These are phyloP conservation scores for Chernovozyma sophiae-reginae DNA, from an alignment of 1,139 yeast genomes.

Conservation along the genomic window DNA sequence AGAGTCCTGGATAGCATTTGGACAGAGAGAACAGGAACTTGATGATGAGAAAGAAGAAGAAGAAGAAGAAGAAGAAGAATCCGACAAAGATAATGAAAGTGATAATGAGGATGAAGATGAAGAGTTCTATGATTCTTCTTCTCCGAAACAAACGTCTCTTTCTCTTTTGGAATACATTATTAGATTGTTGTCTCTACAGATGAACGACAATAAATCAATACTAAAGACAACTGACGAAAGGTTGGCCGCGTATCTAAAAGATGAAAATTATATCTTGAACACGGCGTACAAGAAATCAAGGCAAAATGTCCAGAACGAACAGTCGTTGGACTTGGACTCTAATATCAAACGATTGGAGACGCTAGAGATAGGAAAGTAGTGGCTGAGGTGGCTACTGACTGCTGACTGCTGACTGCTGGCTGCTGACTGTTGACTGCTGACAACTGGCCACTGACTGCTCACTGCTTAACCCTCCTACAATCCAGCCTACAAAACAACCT, in stretches of 20 bases:
- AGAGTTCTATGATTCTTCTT: slow-evolving; percentile 14
- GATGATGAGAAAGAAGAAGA: slow-evolving; percentile 26
- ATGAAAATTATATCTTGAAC: slow-evolving; percentile 35
- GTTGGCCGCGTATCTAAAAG: slow-evolving; percentile 57
- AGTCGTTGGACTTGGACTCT: slow-evolving; percentile 26
- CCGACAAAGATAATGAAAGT: slow-evolving; percentile 3
- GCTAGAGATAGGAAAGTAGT: neutral
- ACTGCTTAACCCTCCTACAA: no score
- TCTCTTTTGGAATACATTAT: slow-evolving; percentile 65
- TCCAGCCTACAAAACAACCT: no score
- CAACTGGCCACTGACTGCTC: no score
- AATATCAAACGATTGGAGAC: slow-evolving; percentile 31
- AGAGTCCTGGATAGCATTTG: slow-evolving; percentile 54
- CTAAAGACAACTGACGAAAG: slow-evolving; percentile 64
- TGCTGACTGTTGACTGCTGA: no score
- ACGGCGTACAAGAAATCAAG: slow-evolving; percentile 10
- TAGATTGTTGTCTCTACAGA: slow-evolving; percentile 59
- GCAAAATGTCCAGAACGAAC: slow-evolving; percentile 13
- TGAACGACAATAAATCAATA: slow-evolving; percentile 54
- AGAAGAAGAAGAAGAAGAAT: slow-evolving; percentile 11
- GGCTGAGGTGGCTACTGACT: no score
- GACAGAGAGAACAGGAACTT: slow-evolving; percentile 31
- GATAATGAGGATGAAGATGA: slow-evolving; percentile 16
- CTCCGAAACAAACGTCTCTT: slow-evolving; percentile 28
- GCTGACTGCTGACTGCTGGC: no score